Base-by-base conservation (phyloP, 768 basidiomycete genomes). In the Mycena epipterygia region DNA sequence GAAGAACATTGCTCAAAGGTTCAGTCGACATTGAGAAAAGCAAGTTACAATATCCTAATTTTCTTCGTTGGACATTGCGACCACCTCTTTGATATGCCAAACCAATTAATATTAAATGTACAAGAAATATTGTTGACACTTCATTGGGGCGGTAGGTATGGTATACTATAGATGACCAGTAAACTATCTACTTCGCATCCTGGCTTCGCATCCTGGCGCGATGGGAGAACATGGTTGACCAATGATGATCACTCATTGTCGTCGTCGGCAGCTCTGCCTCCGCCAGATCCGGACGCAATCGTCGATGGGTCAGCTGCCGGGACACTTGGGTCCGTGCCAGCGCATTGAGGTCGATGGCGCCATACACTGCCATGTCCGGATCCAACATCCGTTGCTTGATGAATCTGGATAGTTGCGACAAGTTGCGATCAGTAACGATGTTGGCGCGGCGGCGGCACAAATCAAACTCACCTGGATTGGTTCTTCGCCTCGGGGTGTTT, bases 151-250 rank as follows among this genome's bases (percentile, higher is more conserved):
- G 9, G 37, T 39, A 30, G n/a, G n/a, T n/a, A n/a, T n/a, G n/a
- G n/a, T 30, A 52, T 29, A 52, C 17, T 52, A 27, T 52, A 32
- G 17, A 52, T 30, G 29, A 55, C n/a, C 8, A 58, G 46, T 44
- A 42, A n/a, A 59, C 44, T 59, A 59, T 59, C 4, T 59, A 59
- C 57, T 17, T 39, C 39, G 57, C 57, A 59, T n/a, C n/a, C n/a
- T n/a, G n/a, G n/a, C n/a, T n/a, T n/a, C n/a, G n/a, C n/a, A n/a
- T 59, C 57, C 57, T 59, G 57, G 57, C 41, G 57, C 42, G 57
- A 59, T 30, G 29, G 29, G 39, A 33, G 25, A 56, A 39, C 13
- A 46, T 3, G n/a, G 23, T 5, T 58, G 25, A 23, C 37, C 17
- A 12, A n/a, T 35, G n/a, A n/a, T 4, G 3, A 56, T 41, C 16